Base-by-base conservation (phyloP, 2,329 filamentous ascomycete species). In the Penicillium italicum region DNA sequence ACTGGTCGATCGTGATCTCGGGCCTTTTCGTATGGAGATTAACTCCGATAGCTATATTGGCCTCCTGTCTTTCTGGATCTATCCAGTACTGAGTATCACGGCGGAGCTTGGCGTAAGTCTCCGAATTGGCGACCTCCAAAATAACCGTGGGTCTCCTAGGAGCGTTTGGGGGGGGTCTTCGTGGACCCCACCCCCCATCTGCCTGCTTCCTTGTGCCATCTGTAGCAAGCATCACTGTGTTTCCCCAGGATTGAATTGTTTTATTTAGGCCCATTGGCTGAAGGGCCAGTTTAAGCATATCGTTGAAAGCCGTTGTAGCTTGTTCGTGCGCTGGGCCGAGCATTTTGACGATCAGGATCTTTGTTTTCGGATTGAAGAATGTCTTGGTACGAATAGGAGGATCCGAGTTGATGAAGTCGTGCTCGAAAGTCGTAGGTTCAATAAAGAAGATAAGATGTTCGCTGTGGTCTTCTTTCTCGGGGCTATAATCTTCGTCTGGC, bases 131-230 rank as follows among this genome's bases (percentile, higher is more conserved):
- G 6, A 51, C 38, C 18, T 51, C 50, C 18, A 52, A 14, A 11
- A 52, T 18, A 28, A 45, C n/a, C 7, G 49, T 28, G 33, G 49
- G 49, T 52, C 31, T 45, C 16, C 16, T 52, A 28, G 49, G 41
- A 43, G 49, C 33, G 28, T 24, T 20, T 11, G 8, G 49, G 16
- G 33, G 49, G 8, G 31, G 20, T 45, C 49, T 52, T 10, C 6
- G 28, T 24, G 49, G 49, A 18, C 49, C 30, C 49, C 49, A 52
- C 18, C 40, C 24, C 16, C 40, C 31, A 16, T 52, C 50, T 52
- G 50, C 40, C 16, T 45, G 14, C 50, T 52, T 52, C 24, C 1
- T 45, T 52, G n/a, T 52, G 41, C 49, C 49, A 44, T 52, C 41
- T 45, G 4, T 18, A 11, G 41, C 41, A n/a, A 33, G 26, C 41